Base-by-base conservation (phyloP, 2,329 filamentous ascomycete genomes). In the Hypocrella siamensis region DNA sequence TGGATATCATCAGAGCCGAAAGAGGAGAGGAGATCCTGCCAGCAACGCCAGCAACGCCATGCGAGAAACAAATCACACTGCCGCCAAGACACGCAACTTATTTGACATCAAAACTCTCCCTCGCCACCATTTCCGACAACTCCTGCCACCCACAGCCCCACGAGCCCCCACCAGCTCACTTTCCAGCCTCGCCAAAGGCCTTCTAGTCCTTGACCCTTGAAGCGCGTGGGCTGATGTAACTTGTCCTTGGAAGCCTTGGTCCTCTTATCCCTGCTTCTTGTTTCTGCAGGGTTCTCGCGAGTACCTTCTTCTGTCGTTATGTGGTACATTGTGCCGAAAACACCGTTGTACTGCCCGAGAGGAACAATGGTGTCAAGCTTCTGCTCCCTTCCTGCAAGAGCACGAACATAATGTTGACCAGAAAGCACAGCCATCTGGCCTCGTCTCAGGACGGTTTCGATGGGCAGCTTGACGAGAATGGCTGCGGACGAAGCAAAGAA, bases 371-470 rank as follows among this genome's bases (percentile, higher is more conserved):
- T 85, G 34, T 83, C 75, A 28, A 81, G 48, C 30, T 55, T 51
- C 19, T 52, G 50, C 4, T 51, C 53, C 18, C 52, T 46, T 27
- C 47, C 46, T 15, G 64, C 58, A 3, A 70, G 53, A 1, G 72
- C 68, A 9, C 53, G 51, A 3, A 67, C 41, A 34, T 72, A 68
- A 9, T 57, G 46, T 2, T 66, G 64, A 11, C 65, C 64, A 12
- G 66, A 65, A 28, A 83, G 65, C 1, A 84, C 74, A 2, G 76
- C 65, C 36, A 90, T 78, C 54, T 98, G 90, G 5, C 83, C 88
- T 37, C 90, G 74, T 30, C 90, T 77, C 6, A 96, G 67, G 12
- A 93, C 80, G 1, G 88, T 96, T 56, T 98, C 90, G 4, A 96
- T 63, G 0, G 90, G 90, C 10, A 96, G 71, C 47, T 88, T 86